A percentile compares a stretch with the other conserved stretches of the same genome.
These are phyloP conservation scores for Sparassis latifolia DNA, from an alignment of 1,284 basidiomycete genomes.

Conservation along the genomic window DNA sequence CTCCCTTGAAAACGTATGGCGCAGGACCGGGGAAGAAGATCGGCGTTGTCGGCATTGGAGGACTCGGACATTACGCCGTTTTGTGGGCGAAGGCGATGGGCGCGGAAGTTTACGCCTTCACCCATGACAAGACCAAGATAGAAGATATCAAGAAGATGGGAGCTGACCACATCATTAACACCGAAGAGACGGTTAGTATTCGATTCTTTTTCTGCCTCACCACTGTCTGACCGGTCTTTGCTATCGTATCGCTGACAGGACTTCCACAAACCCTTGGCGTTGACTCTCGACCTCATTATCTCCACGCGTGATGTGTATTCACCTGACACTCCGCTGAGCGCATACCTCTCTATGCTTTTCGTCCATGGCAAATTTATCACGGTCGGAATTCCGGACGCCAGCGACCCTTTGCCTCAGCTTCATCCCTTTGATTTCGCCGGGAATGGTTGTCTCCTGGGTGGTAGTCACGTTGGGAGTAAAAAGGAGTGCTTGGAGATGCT, in stretches of 20 bases:
- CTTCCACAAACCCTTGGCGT: constrained; percentile 38
- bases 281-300: constrained; percentile 57
- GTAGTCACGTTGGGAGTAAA: constrained; percentile 56
- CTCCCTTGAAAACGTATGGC: constrained; percentile 56
- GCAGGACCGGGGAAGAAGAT: constrained; percentile 61
- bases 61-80: constrained; percentile 33
- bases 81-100: constrained; percentile 20
- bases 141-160: constrained; percentile 62
- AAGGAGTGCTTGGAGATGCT: constrained; percentile 57
- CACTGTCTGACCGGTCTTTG: neutral
- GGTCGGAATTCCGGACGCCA: constrained; percentile 43
- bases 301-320: constrained; percentile 33
- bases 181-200: constrained; percentile 16
- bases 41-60: constrained; percentile 62
- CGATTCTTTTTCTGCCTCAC: neutral
- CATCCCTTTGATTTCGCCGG: constrained; percentile 31
- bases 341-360: constrained; percentile 41
- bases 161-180: constrained; percentile 46
- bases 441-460: constrained; percentile 33
- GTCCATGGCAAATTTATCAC: constrained; percentile 50
- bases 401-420: constrained; percentile 32
- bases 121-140: constrained; percentile 54
- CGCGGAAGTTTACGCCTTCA: constrained; percentile 60
- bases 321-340: constrained; percentile 20
- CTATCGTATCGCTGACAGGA: constrained; percentile 12